Evolutionary conservation across 306 rosid genomes (phyloP).

Genomic region (Cotoneaster glaucophyllus): DNA sequence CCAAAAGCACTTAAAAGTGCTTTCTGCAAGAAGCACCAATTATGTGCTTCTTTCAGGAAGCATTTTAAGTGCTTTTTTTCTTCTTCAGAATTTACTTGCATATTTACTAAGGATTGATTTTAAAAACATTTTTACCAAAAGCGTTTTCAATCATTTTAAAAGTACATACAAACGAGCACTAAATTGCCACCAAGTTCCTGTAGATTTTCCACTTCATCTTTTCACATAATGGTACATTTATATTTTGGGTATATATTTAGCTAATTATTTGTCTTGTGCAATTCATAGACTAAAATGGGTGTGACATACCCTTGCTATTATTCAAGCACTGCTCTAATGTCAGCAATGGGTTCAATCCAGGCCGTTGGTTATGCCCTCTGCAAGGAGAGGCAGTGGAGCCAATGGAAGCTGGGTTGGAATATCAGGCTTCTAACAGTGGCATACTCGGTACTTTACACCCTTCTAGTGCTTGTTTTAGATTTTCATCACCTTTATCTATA

Average conservation of each 20-base stretch:
- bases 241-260: background rate
- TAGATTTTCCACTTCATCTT: background rate
- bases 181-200: too few relatives aligned
- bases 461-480: background rate
- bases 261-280: background rate
- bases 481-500: background rate
- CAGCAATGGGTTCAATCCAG: constrained; percentile 46
- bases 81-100: too few relatives aligned
- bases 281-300: constrained; percentile 51
- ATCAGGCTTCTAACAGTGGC: constrained; percentile 51
- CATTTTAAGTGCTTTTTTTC: too few relatives aligned
- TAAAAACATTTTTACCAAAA: too few relatives aligned
- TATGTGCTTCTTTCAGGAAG: too few relatives aligned
- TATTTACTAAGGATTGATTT: too few relatives aligned
- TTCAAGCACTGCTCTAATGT: constrained; percentile 65
- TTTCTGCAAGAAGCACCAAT: too few relatives aligned
- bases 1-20: too few relatives aligned
- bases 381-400: constrained; percentile 47
- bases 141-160: too few relatives aligned
- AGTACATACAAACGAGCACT: too few relatives aligned
- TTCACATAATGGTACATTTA: too few relatives aligned
- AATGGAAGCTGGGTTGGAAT: constrained; percentile 62
- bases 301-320: constrained; percentile 42
- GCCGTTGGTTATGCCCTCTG: constrained; percentile 36
- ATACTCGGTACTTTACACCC: constrained; percentile 33